These are phyloP conservation scores for Adenanthera pavonina DNA, from an alignment of 306 rosid genomes.

Conservation along the genomic window DNA sequence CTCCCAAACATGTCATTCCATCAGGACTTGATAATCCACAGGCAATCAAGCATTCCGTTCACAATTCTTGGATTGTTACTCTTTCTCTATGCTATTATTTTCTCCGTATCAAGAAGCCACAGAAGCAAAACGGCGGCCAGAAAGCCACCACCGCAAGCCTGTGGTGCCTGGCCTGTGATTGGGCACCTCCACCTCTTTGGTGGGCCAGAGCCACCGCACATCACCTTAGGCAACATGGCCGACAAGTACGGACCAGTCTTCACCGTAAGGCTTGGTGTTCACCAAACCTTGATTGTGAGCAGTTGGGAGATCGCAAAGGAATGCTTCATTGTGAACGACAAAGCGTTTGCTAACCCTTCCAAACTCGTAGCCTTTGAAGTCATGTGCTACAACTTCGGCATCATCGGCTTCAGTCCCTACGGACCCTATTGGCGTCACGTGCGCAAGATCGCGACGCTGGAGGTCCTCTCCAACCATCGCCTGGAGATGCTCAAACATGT, in stretches of 20 bases:
- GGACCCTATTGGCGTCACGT: conserved; percentile 49
- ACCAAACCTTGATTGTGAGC: conserved; percentile 21
- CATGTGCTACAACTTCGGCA: conserved; percentile 17
- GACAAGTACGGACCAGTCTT: conserved; percentile 28
- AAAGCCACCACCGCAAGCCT: too few relatives aligned
- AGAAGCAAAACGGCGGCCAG: neutral
- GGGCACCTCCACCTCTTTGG: too few relatives aligned
- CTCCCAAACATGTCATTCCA: too few relatives aligned
- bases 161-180: too few relatives aligned
- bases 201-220: too few relatives aligned
- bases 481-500: conserved; percentile 33
- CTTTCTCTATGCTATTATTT: too few relatives aligned
- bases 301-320: neutral
- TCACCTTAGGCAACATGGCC: neutral
- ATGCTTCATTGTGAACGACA: neutral
- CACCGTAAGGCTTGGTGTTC: neutral
- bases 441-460: conserved; percentile 39
- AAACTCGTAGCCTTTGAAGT: neutral
- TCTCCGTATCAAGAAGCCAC: neutral
- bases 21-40: too few relatives aligned
- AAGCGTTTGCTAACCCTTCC: neutral
- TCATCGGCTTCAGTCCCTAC: conserved; percentile 41
- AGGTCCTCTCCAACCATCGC: conserved; percentile 4
- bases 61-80: too few relatives aligned
- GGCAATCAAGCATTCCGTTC: too few relatives aligned